Percentiles rank a stretch among this genome's conserved stretches.
Conservation (phyloP, 495 filamentous ascomycete species). For the Xylaria acuta region DNA sequence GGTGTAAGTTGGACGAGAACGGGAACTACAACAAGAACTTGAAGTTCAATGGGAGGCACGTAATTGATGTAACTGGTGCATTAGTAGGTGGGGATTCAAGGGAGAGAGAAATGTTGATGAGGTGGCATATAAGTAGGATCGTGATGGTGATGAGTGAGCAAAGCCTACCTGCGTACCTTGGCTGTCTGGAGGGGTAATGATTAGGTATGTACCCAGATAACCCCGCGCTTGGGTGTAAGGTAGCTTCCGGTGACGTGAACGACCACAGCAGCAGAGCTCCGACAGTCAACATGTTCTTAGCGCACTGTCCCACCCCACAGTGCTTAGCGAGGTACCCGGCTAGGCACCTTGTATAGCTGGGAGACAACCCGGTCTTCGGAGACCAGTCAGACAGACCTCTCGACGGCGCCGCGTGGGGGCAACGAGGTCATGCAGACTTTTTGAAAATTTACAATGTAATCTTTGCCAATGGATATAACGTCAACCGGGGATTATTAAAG, state of each 20-base stretch:
- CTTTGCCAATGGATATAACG: background rate
- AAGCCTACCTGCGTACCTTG: background rate
- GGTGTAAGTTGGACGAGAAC: background rate
- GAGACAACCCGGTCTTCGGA: too few relatives aligned
- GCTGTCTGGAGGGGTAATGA: conserved; percentile 13
- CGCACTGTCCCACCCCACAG: conserved; percentile 1
- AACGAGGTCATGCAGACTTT: background rate
- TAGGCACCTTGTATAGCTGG: background rate
- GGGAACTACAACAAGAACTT: background rate
- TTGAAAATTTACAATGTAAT: conserved; percentile 4
- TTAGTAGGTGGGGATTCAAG: conserved; percentile 13
- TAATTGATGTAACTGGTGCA: background rate
- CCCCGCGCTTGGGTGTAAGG: conserved; percentile 15
- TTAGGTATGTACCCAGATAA: too few relatives aligned
- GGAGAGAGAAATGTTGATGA: background rate
- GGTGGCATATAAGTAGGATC: background rate
- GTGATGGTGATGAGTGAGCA: conserved; percentile 23
- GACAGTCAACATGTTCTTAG: background rate
- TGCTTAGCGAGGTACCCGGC: background rate
- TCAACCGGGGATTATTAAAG: background rate
- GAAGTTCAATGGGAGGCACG: background rate
- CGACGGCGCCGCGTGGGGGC: conserved; percentile 1
- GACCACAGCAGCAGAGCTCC: background rate
- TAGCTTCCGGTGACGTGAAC: conserved; percentile 21
- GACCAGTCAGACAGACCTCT: background rate